Conservation (phyloP, 495 filamentous ascomycete genomes). For the Geopyxis carbonaria region DNA sequence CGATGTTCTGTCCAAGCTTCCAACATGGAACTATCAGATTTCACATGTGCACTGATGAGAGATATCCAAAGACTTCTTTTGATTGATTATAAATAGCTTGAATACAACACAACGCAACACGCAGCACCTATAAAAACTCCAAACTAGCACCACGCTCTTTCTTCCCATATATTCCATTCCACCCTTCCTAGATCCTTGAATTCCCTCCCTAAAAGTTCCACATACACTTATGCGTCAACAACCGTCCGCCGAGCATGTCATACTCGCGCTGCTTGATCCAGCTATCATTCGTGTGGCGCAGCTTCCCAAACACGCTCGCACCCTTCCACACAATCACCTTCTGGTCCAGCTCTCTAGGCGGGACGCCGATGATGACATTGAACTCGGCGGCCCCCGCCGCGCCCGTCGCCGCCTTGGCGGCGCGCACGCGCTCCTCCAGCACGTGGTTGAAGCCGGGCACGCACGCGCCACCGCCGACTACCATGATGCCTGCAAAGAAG, state of each 20-base stretch:
- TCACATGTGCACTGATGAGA: too few relatives aligned
- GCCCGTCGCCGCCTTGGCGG: conserved; percentile 50
- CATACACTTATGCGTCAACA: conserved; percentile 75
- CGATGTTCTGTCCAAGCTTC: too few relatives aligned
- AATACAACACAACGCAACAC: too few relatives aligned
- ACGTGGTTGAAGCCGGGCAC: conserved; percentile 55
- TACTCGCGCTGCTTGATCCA: conserved; percentile 85
- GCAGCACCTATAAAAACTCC: too few relatives aligned
- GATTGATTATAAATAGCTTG: too few relatives aligned
- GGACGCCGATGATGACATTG: conserved; percentile 58
- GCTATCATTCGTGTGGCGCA: conserved; percentile 70
- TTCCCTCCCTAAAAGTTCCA: conserved; percentile 42
- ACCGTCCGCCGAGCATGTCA: conserved; percentile 62
- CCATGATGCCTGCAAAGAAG: conserved; percentile 86
- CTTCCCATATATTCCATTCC: too few relatives aligned
- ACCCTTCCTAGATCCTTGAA: too few relatives aligned
- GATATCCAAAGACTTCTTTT: too few relatives aligned
- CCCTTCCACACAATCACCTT: conserved; percentile 97
- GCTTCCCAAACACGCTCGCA: conserved; percentile 88
- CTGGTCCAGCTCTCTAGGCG: conserved; percentile 80
- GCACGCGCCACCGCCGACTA: conserved; percentile 78
- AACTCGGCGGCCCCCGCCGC: conserved; percentile 28
- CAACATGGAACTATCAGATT: too few relatives aligned
- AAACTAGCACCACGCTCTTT: too few relatives aligned
- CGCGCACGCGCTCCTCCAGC: conserved; percentile 64